Percentiles rank a stretch among this genome's conserved stretches.
These are phyloP conservation scores for Gyrodon lividus DNA, from an alignment of 768 basidiomycete species.

Conservation along the genomic window DNA sequence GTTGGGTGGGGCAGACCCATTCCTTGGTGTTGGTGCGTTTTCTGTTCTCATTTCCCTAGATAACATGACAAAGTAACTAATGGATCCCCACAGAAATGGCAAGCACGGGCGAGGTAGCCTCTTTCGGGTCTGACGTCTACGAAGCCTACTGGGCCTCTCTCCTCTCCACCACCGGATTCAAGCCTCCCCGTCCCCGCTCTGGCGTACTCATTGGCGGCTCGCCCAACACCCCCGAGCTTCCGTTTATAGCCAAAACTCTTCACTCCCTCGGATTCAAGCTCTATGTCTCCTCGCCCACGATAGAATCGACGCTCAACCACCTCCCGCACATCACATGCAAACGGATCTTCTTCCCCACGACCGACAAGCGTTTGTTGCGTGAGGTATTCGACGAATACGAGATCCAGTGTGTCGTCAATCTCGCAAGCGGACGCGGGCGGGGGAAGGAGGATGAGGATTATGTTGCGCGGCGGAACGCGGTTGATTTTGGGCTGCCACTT, in stretches of 20 bases:
- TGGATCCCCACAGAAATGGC: conserved; percentile 78
- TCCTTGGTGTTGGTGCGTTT: conserved; percentile 86
- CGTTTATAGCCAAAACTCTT: conserved; percentile 73
- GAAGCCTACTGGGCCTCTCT: conserved; percentile 97
- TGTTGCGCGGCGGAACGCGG: conserved; percentile 93
- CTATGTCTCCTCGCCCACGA: conserved; percentile 77
- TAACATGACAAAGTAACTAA: conserved; percentile 1
- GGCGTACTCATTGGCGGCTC: conserved; percentile 96
- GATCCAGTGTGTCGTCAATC: conserved; percentile 92
- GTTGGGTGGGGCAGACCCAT: conserved; percentile 92
- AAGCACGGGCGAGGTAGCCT: conserved; percentile 95
- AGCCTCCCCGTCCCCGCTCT: conserved; percentile 76
- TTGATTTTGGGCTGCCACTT: conserved; percentile 91
- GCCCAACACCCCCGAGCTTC: conserved; percentile 83
- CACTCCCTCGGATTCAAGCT: conserved; percentile 92
- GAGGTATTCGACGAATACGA: conserved; percentile 94
- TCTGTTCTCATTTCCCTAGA: not conserved
- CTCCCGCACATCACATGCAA: conserved; percentile 78
- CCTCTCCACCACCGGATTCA: conserved; percentile 96
- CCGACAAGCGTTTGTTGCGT: conserved; percentile 92
- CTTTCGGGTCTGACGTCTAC: conserved; percentile 89
- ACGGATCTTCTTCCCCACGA: conserved; percentile 93
- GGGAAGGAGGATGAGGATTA: conserved; percentile 91
- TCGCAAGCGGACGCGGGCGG: conserved; percentile 75
- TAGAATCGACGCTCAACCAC: conserved; percentile 79